A percentile compares a stretch with the other conserved stretches of the same genome.
Evolutionary conservation across 1,284 basidiomycete genomes (phyloP).

Genomic region (Mycena sp.): DNA sequence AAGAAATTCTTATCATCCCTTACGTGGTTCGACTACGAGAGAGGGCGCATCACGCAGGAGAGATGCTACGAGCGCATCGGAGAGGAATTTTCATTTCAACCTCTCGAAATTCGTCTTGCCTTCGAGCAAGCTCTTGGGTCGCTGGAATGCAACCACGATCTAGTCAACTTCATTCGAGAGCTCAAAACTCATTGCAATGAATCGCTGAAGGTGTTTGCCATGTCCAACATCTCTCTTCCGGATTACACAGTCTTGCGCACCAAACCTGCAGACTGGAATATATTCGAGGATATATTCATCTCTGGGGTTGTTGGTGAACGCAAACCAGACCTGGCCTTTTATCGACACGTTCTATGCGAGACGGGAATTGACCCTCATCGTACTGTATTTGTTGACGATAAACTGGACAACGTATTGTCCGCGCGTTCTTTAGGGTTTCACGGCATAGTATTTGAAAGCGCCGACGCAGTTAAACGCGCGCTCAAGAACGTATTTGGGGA

Average conservation of each 20-base stretch:
- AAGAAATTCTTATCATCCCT: slow-evolving; percentile 55
- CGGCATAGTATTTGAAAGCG: slow-evolving; percentile 59
- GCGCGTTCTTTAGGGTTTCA: slow-evolving; percentile 64
- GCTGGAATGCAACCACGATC: slow-evolving; percentile 44
- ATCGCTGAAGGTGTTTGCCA: too few relatives aligned
- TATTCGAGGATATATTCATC: slow-evolving; percentile 63
- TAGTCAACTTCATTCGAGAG: slow-evolving; percentile 57
- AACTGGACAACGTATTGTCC: slow-evolving; percentile 63
- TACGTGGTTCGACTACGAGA: slow-evolving; percentile 66
- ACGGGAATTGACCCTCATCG: slow-evolving; percentile 53
- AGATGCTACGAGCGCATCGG: slow-evolving; percentile 56
- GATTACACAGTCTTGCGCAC: slow-evolving; percentile 57
- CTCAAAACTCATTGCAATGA: too few relatives aligned
- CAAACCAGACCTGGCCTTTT: slow-evolving; percentile 65
- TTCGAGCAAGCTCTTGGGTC: slow-evolving; percentile 58
- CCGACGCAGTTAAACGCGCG: slow-evolving; percentile 50
- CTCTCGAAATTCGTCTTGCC: slow-evolving; percentile 50
- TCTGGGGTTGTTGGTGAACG: slow-evolving; percentile 58
- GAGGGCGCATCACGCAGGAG: slow-evolving; percentile 54
- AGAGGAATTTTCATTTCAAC: slow-evolving; percentile 50
- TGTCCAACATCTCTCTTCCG: slow-evolving; percentile 68
- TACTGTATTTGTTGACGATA: slow-evolving; percentile 66
- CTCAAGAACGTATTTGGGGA: slow-evolving; percentile 58
- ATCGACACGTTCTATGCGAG: slow-evolving; percentile 54
- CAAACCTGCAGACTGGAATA: slow-evolving; percentile 55